Evolutionary conservation across 805 yeast genomes (phyloP).

Genomic region (Metschnikowia chrysomelidarum): DNA sequence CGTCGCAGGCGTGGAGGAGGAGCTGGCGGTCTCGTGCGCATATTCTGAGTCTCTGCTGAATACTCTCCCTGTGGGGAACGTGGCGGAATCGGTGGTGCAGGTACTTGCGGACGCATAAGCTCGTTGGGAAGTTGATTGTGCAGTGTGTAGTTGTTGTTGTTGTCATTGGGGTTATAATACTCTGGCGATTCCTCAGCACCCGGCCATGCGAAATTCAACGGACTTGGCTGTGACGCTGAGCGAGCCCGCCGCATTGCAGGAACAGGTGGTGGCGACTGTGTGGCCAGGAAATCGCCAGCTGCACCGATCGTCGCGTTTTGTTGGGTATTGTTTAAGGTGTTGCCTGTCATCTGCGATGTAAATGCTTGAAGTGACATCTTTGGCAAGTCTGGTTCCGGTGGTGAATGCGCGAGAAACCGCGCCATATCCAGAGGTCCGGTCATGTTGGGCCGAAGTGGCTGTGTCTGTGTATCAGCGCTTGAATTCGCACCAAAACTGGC

Average conservation of each 20-base stretch:
- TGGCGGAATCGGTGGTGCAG: slow-evolving; percentile 23
- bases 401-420: slow-evolving; percentile 26
- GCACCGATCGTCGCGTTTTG: slow-evolving; percentile 29
- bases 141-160: not conserved
- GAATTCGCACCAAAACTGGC: slow-evolving; percentile 2
- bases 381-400: slow-evolving; percentile 22
- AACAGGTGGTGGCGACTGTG: slow-evolving; percentile 29
- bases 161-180: not conserved
- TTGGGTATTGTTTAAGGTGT: slow-evolving; percentile 33
- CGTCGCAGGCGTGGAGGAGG: slow-evolving; percentile 45
- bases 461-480: too few relatives aligned
- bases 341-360: slow-evolving; percentile 42
- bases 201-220: slow-evolving; percentile 6
- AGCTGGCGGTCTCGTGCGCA: slow-evolving; percentile 34
- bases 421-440: slow-evolving; percentile 37
- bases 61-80: slow-evolving; percentile 21
- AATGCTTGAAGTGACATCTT: slow-evolving; percentile 38
- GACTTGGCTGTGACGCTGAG: slow-evolving; percentile 31
- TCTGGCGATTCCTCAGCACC: too few relatives aligned
- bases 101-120: not conserved
- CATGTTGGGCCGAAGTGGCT: slow-evolving; percentile 25
- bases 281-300: slow-evolving; percentile 13
- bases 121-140: not conserved
- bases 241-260: slow-evolving; percentile 39
- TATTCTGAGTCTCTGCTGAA: slow-evolving; percentile 6